These are phyloP conservation scores for Sugiyamaella mastotermitis DNA, from an alignment of 805 yeast genomes.

Conservation along the genomic window DNA sequence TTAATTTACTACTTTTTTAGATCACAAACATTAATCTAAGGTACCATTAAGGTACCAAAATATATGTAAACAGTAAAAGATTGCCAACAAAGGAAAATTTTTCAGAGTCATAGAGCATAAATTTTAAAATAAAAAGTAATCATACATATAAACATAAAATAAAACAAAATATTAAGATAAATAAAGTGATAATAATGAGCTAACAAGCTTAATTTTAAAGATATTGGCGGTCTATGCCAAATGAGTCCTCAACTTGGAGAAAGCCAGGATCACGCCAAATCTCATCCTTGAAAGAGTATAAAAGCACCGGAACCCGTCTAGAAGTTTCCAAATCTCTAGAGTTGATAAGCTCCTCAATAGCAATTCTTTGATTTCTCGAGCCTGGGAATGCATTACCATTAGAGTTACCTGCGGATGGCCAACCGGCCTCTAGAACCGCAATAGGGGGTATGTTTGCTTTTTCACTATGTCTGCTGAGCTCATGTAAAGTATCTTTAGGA, in stretches of 20 bases:
- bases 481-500: background rate
- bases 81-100: no score
- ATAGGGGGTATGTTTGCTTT: slow-evolving; percentile 30
- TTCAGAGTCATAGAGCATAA: no score
- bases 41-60: no score
- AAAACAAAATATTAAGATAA: no score
- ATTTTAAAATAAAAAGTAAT: no score
- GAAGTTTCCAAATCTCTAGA: slow-evolving; percentile 17
- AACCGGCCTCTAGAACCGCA: slow-evolving; percentile 76
- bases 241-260: slow-evolving; percentile 16
- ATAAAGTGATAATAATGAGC: no score
- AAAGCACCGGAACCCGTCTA: slow-evolving; percentile 13
- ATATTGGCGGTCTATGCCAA: slow-evolving; percentile 17
- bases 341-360: slow-evolving; percentile 51
- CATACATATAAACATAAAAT: no score
- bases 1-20: no score
- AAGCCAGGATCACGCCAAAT: slow-evolving; percentile 22
- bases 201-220: no score
- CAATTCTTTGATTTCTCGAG: slow-evolving; percentile 56
- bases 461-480: background rate
- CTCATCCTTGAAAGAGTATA: slow-evolving; percentile 19
- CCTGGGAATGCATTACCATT: slow-evolving; percentile 73
- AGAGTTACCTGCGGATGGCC: slow-evolving; percentile 76
- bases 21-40: no score
- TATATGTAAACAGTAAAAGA: no score